Percentiles rank a stretch among this genome's conserved stretches.
Evolutionary conservation across 1,139 yeast genomes (phyloP).

Genomic region (Taphrina pruni): DNA sequence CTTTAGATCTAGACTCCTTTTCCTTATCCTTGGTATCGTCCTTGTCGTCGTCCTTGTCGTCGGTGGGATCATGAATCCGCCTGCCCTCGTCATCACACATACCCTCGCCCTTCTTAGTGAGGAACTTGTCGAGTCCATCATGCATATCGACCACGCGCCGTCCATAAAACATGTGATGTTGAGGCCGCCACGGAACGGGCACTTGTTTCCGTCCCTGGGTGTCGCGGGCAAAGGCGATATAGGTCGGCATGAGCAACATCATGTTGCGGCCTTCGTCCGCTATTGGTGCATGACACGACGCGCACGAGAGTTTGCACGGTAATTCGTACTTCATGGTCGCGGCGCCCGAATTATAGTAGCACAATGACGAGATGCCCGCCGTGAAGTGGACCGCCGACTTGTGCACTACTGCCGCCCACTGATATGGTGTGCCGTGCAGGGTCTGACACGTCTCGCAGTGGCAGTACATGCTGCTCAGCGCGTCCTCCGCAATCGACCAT

Average conservation of each 20-base stretch:
- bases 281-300: conserved; percentile 25
- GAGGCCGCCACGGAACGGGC: conserved; percentile 22
- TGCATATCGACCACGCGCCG: conserved; percentile 32
- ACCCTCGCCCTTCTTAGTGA: conserved; percentile 34
- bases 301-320: conserved; percentile 36
- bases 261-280: conserved; percentile 41
- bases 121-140: conserved; percentile 32
- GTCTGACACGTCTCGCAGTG: conserved; percentile 39
- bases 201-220: conserved; percentile 15
- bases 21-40: too few relatives aligned
- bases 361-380: neutral
- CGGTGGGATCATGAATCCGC: too few relatives aligned
- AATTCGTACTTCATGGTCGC: conserved; percentile 1
- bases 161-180: conserved; percentile 37
- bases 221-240: conserved; percentile 27
- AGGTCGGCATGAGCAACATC: conserved; percentile 39
- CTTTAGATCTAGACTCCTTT: neutral
- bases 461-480: conserved; percentile 35
- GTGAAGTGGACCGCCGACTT: conserved; percentile 21
- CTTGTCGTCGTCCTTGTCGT: too few relatives aligned
- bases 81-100: conserved; percentile 24
- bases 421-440: conserved; percentile 36
- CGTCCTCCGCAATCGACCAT: conserved; percentile 20
- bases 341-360: conserved; percentile 2
- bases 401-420: conserved; percentile 39